Base-by-base conservation (phyloP, 495 filamentous ascomycete species). In the Parathielavia appendiculata region DNA sequence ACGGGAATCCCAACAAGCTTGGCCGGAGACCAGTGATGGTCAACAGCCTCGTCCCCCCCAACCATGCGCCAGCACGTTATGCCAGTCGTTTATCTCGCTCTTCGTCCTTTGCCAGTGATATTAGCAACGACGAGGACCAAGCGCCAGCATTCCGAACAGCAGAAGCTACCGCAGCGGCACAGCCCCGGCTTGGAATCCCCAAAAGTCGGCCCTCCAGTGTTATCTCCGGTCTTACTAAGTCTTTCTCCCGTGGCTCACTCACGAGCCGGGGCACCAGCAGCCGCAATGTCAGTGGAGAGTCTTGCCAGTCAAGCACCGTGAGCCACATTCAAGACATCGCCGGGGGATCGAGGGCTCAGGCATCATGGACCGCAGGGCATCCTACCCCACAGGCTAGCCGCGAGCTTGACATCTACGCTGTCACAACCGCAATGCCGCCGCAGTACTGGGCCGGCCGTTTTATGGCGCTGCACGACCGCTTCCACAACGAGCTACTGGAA, bases 361-460 rank as follows among this genome's bases (percentile, higher is more conserved):
- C 41, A 36, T 23, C 43, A 4, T 8, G n/a, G 12, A 35, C 19
- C 9, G 5, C 38, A 4, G 13, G 51, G 5, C 35, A 14, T 8
- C 13, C 49, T 46, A 6, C 19, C 23, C 8, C 14, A 4, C 22
- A 16, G 7, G n/a, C 5, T n/a, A 26, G 39, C 23, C 26, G 22
- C 17, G 40, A 60, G 1, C 23, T 20, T 40, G 58, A 70, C 45
- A 60, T 59, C 5, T 62, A 60, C 4, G 48, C 62, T 5, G 55
- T 76, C 6, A 51, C 63, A 16, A 63, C 54, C 0, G 72, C 71
- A 4, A 71, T 72, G 66, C 49, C 66, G 1, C 58, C 69, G 0
- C 23, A 61, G 9, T 84, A 80, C 66, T 85, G 83, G 83, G 64
- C 76, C 0, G 83, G 83, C 14, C 80, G 83, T 9, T 81, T 83